Evolutionary conservation across 2,329 filamentous ascomycete species (phyloP), one percentile per base, ranked within the genome.

Genomic region (Bisporella sp.): DNA sequence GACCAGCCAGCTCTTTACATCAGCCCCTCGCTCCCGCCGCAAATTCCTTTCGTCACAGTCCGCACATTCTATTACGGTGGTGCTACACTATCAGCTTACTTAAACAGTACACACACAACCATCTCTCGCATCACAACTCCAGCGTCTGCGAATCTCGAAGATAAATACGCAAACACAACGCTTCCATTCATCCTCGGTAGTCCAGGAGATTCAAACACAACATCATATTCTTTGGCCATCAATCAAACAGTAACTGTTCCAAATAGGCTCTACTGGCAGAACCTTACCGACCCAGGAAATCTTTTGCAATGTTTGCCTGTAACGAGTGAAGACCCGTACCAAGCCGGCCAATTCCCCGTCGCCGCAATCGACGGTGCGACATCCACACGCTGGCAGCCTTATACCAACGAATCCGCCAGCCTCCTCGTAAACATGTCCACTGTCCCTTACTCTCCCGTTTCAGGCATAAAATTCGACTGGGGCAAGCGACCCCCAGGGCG

Each of bases 341-440:
- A 74, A 30, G 77, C 81, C 0, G 85, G 85, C 11, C 85, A 89
- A 64, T 86, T 88, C 68, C 83, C 85, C 1, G 71, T 85, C 47
- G 73, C 77, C 0, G 82, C 81, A 3, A 75, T 85, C 46, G 84
- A 88, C 58, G 84, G 84, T 47, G 81, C 81, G 2, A 71, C 77
- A 5, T 77, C 77, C 13, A 87, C 84, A 0, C 78, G 78, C 56
- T 88, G 84, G 84, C 82, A 86, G 59, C 82, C 84, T 0, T 61
- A 68, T 6, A 70, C 75, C 1, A 77, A 78, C 46, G 67, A 65
- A 0, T 70, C 74, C 4, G 71, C 76, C 31, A 76, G 75, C 4
- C 60, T 87, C 11, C 80, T 78, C 1, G 73, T 88, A 41, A 71
- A 78, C 29, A 69, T 82, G 41, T 60, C 60, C 3, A 47, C 50